Base-by-base conservation (phyloP, 768 basidiomycete genomes). In the Lactarius sanguifluus region DNA sequence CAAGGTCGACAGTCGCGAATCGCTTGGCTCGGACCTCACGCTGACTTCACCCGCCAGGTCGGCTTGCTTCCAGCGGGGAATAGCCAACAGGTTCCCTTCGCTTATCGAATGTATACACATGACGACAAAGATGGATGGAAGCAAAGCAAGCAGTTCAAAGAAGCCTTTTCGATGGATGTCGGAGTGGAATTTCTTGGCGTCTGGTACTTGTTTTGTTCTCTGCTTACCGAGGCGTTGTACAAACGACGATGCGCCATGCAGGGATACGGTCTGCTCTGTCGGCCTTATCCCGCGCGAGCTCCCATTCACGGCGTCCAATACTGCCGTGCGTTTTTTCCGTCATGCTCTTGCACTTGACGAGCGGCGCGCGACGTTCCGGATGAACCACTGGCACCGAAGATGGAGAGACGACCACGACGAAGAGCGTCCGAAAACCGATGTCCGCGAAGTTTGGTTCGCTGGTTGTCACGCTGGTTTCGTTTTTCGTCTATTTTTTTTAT, bases 361-460 rank as follows among this genome's bases (percentile, higher is more conserved):
- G 71, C 86, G 77, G 58, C 83, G 90, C 34, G 85, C 83, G 1
- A 82, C 82, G 65, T 87, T 87, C 77, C 79, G 76, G 64, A 64
- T 73, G 2, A 74, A 72, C 67, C 62, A 71, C 32, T 77, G 70
- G 70, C 68, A 69, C n/a, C 64, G 56, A 28, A 61, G 40, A 59
- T 75, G 78, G 0, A 71, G 76, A 1, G 73, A 78, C 0, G 81
- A 87, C 43, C 55, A 71, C 1, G 64, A 86, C 10, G 76, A 50
- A 10, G 75, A 75, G 34, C 54, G 43, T 16, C 57, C 50, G 15
- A 52, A 73, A 58, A 91, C 90, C 1, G 77, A 91, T 65, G 84
- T 90, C 3, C 80, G 84, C 57, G 90, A 93, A 70, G 91, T 93
- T 1, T 92, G 91, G 91, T 93, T 92, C 70, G 75, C 89, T 3